Percentiles rank a stretch among this genome's conserved stretches.
These are phyloP conservation scores for Globisporangium lucens DNA, from an alignment of 352 stramenopile species.

Conservation along the genomic window DNA sequence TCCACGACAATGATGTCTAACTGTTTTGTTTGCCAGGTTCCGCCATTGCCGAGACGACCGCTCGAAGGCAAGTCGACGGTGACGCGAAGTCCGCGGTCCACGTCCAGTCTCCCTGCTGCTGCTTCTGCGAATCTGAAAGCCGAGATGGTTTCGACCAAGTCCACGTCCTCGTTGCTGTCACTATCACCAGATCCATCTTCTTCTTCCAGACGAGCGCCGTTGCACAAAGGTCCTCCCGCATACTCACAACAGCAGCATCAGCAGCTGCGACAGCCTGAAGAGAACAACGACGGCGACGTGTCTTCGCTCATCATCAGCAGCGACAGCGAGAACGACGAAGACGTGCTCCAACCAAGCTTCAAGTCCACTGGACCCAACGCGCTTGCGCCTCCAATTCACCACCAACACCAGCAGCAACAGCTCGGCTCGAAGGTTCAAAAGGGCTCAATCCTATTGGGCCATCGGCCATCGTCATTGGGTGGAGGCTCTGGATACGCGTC, in stretches of 20 bases:
- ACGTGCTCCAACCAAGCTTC: conserved; percentile 60
- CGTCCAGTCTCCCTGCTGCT: conserved; percentile 14
- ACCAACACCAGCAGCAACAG: conserved; percentile 1
- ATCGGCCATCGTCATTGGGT: not conserved
- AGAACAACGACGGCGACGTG: conserved; percentile 52
- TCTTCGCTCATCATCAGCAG: conserved; percentile 81
- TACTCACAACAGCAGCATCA: conserved; percentile 7
- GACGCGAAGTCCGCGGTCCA: conserved; percentile 23
- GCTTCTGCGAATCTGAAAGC: not conserved
- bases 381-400: conserved; percentile 9
- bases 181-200: not conserved
- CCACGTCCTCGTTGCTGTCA: not conserved
- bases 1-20: not conserved
- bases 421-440: not conserved
- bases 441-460: not conserved
- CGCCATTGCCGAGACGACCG: conserved; percentile 6
- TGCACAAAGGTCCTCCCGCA: conserved; percentile 1
- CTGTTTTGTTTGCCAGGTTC: not conserved
- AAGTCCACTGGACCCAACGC: conserved; percentile 22
- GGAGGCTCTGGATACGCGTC: conserved; percentile 29
- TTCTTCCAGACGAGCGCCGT: not conserved
- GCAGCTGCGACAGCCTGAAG: not conserved
- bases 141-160: not conserved
- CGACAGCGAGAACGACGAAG: conserved; percentile 72
- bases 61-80: conserved; percentile 26